A percentile compares a stretch with the other conserved stretches of the same genome.
phyloP scores from a whole-genome alignment of 108 stramenopile species.

The Fistulifera solaris region DNA sequence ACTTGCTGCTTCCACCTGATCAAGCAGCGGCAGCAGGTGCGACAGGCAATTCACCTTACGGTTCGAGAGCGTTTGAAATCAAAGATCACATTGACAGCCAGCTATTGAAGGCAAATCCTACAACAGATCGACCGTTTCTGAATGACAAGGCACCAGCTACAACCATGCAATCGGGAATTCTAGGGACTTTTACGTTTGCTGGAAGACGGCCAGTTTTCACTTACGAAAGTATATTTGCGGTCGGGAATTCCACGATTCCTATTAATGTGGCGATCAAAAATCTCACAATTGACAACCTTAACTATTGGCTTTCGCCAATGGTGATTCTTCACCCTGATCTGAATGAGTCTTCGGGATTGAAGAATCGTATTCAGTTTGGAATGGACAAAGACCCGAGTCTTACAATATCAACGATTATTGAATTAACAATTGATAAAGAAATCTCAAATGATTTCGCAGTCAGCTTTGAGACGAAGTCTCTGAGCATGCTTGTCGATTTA shows the following conservation, averaged over 20 bases:
- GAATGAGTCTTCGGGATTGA: too few species aligned
- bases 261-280: neutral
- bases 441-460: too few species aligned
- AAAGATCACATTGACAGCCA: slow-evolving; percentile 23
- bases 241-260: neutral
- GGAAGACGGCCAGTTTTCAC: slow-evolving; percentile 19
- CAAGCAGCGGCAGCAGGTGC: slow-evolving; percentile 29
- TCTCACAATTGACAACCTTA: too few species aligned
- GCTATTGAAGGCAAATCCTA: slow-evolving; percentile 35
- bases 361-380: too few species aligned
- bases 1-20: slow-evolving; percentile 29
- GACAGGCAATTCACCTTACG: slow-evolving; percentile 34
- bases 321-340: too few species aligned
- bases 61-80: slow-evolving; percentile 31
- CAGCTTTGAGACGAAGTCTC: too few species aligned
- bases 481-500: too few species aligned
- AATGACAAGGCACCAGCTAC: slow-evolving; percentile 48
- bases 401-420: too few species aligned
- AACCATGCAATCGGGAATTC: slow-evolving; percentile 25
- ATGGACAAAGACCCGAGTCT: too few species aligned
- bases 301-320: too few species aligned
- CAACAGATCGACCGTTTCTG: slow-evolving; percentile 34
- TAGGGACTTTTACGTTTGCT: slow-evolving; percentile 26
- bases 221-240: slow-evolving; percentile 3
- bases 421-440: too few species aligned